Conservation (phyloP, 257 asterid species). For the Primulina eburnea region DNA sequence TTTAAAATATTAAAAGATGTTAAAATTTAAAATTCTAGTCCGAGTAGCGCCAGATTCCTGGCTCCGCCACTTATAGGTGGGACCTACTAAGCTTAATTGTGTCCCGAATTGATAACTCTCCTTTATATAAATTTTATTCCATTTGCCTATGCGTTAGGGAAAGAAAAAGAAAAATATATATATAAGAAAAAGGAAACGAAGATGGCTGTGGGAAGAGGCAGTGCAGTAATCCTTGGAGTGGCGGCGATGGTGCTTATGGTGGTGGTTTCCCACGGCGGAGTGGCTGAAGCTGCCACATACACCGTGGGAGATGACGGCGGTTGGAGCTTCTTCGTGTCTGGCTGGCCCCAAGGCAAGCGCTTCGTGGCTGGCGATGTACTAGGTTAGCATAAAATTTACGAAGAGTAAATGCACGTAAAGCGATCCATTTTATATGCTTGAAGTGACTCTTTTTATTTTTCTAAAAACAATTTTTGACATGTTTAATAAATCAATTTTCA, state of each 20-base stretch:
- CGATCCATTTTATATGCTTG: too few species aligned
- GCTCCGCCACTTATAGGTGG: too few species aligned
- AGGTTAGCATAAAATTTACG: slow-evolving; percentile 25
- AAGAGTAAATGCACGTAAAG: neutral
- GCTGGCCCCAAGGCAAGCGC: slow-evolving; percentile 51
- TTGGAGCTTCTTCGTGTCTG: slow-evolving; percentile 44
- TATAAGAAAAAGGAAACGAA: neutral
- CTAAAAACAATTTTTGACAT: too few species aligned
- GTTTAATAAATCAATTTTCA: too few species aligned
- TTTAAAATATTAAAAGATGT: too few species aligned
- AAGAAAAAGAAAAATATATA: too few species aligned
- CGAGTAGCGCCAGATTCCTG: too few species aligned
- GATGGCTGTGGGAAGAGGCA: slow-evolving; percentile 39
- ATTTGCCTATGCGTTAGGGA: neutral
- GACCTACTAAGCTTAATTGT: neutral
- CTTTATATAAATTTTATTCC: neutral
- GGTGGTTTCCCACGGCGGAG: slow-evolving; percentile 20
- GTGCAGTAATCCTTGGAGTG: slow-evolving; percentile 19
- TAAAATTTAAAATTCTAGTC: too few species aligned
- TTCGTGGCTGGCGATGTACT: slow-evolving; percentile 58
- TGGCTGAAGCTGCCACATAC: slow-evolving; percentile 36
- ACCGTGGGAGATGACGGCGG: slow-evolving; percentile 46
- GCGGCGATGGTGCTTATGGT: neutral
- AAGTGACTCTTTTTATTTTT: too few species aligned
- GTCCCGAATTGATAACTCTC: neutral